Percentiles rank a stretch among this genome's conserved stretches.
Conservation (phyloP, 306 rosid species). For the Dalbergia cochinchinensis region DNA sequence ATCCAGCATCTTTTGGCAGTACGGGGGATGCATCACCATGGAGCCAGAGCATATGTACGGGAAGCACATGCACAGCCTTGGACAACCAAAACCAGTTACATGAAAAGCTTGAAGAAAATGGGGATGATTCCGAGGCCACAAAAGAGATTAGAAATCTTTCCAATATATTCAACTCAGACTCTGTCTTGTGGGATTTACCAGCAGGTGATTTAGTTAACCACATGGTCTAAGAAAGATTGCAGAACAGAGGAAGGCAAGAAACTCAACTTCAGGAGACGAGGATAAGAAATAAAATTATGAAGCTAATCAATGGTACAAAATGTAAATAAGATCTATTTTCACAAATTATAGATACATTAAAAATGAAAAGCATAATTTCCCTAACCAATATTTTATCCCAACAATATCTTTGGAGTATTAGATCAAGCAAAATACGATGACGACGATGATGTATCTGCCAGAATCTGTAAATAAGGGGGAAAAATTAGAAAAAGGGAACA, state of each 20-base stretch:
- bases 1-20: slow-evolving; percentile 60
- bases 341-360: slow-evolving; percentile 51
- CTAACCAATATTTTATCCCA: slow-evolving; percentile 52
- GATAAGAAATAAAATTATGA: slow-evolving; percentile 57
- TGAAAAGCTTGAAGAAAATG: slow-evolving; percentile 66
- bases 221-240: slow-evolving; percentile 56
- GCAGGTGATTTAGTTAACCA: slow-evolving; percentile 84
- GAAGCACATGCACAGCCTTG: slow-evolving; percentile 81
- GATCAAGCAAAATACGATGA: slow-evolving; percentile 95
- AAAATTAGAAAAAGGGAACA: slow-evolving; percentile 8
- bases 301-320: slow-evolving; percentile 53
- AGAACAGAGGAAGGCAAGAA: slow-evolving; percentile 44
- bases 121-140: slow-evolving; percentile 63
- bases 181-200: slow-evolving; percentile 88
- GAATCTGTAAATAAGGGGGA: slow-evolving; percentile 66
- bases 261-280: slow-evolving; percentile 45
- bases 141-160: slow-evolving; percentile 74
- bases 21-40: slow-evolving; percentile 80
- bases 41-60: slow-evolving; percentile 86
- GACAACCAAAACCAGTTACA: slow-evolving; percentile 70
- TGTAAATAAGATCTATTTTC: slow-evolving; percentile 75
- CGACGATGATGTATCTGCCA: slow-evolving; percentile 96
- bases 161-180: slow-evolving; percentile 77
- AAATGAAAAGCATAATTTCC: slow-evolving; percentile 47
- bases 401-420: slow-evolving; percentile 52